phyloP scores from a whole-genome alignment of 208 protist species.

The Leishmania mexicana region DNA sequence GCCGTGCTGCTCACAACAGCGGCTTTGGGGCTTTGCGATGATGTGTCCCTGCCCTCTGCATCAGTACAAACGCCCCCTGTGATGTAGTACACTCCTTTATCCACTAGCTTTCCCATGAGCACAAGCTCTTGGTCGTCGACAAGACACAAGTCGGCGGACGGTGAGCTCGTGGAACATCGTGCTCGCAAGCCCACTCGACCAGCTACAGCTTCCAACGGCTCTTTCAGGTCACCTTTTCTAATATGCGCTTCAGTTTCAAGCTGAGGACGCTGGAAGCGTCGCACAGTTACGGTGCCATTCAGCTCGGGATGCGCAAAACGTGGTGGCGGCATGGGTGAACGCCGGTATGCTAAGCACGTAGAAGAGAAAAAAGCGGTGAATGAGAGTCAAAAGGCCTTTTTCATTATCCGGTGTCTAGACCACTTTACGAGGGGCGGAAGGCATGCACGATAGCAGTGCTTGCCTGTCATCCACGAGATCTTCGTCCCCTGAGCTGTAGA shows the following conservation, averaged over 20 bases:
- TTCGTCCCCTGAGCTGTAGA: neutral
- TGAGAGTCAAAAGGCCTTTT: neutral
- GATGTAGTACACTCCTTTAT: slow-evolving; percentile 61
- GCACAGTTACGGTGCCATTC: slow-evolving; percentile 56
- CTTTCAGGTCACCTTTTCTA: slow-evolving; percentile 52
- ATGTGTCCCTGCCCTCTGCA: neutral
- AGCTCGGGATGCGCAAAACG: slow-evolving; percentile 38
- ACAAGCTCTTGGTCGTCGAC: slow-evolving; percentile 65
- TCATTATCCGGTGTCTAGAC: neutral
- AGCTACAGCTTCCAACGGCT: slow-evolving; percentile 48
- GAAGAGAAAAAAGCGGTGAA: slow-evolving; percentile 1
- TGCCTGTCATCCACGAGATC: neutral
- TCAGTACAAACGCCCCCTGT: slow-evolving; percentile 35
- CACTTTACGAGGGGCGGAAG: neutral
- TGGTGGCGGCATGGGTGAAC: slow-evolving; percentile 23
- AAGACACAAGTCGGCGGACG: slow-evolving; percentile 24
- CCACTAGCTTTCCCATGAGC: slow-evolving; percentile 54
- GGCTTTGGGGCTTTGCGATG: neutral
- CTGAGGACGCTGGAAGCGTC: slow-evolving; percentile 48
- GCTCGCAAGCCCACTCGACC: slow-evolving; percentile 42
- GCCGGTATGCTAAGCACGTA: neutral
- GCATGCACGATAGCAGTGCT: neutral
- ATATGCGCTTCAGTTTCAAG: slow-evolving; percentile 55
- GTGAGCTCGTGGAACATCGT: neutral
- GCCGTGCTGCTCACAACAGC: neutral